Conservation (phyloP, 176 grass and related monocot genomes). For the Oryza australiensis region DNA sequence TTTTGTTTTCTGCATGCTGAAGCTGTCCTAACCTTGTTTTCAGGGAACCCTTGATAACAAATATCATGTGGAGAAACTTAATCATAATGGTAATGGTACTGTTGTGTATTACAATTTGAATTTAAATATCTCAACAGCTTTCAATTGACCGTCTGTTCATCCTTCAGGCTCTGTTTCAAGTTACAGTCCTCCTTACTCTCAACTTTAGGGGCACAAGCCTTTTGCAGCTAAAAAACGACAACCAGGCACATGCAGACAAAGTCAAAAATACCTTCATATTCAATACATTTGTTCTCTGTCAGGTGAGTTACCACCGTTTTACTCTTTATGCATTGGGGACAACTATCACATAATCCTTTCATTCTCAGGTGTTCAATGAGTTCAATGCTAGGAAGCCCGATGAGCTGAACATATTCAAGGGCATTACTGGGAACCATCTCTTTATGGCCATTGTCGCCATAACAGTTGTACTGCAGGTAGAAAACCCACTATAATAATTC, state of each 20-base stretch:
- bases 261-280: constrained; percentile 96
- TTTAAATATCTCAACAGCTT: neutral
- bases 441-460: constrained; percentile 67
- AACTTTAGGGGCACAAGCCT: constrained; percentile 76
- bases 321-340: neutral
- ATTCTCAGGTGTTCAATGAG: constrained; percentile 77
- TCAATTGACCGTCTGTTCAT: constrained; percentile 20
- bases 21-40: constrained; percentile 24
- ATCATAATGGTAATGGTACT: constrained; percentile 74
- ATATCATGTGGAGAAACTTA: constrained; percentile 99
- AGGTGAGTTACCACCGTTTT: constrained; percentile 55
- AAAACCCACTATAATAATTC: neutral
- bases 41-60: constrained; percentile 92
- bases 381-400: constrained; percentile 89
- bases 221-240: constrained; percentile 64
- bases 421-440: constrained; percentile 62
- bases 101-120: neutral
- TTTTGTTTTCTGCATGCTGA: constrained; percentile 11
- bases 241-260: constrained; percentile 65
- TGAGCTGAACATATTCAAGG: constrained; percentile 83
- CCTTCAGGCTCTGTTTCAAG: constrained; percentile 82
- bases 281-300: constrained; percentile 94
- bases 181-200: constrained; percentile 72
- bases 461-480: constrained; percentile 84
- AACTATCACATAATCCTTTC: constrained; percentile 13